Base-by-base conservation (phyloP, 192 early-diverging fungal species). In the Chytriomyces hyalinus region DNA sequence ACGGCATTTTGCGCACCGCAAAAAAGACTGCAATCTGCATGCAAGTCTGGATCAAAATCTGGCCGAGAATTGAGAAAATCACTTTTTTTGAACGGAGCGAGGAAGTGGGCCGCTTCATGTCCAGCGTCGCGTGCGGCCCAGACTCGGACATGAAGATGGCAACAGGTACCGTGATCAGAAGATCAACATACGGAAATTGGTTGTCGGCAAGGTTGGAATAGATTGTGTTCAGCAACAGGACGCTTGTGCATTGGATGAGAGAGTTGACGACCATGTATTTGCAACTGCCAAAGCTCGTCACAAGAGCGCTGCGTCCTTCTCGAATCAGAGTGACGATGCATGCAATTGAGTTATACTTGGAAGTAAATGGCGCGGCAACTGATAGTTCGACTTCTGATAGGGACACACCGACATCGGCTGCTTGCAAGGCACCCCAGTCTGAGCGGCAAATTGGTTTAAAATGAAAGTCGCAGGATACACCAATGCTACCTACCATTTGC, bases 241-340 rank as follows among this genome's bases (percentile, higher is more conserved):
- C 97, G 6, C 94, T 91, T 0, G 94, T 95, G 77, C 96, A 98
- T 78, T 99, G 98, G 76, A 99, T 97, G 63, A 99, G 88, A 67
- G 91, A 93, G 82, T 99, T 98, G 47, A 98, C 83, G 2, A 97
- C 96, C 95, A 99, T 97, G 81, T 93, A 99, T 87, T 99, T 97
- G 92, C 98, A 98, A 85, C 96, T 97, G 78, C 92, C 93, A 81
- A 99, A 99, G 76, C 92, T 94, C 7, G 98, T 99, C 51, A 97
- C 96, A 61, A 99, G 86, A 8, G 98, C 96, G 0, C 95, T 95
- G 6, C 98, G 86, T 26, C 98, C 98, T 75, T 99, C 96, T 66
- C 93, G 90, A 67, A 89, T 81, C 11, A 97, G 92, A 65, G 93
- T 90, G 53, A 97, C 87, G 5, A 99, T 96, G 76, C 98, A 99